Evolutionary conservation across 331 rosid genomes (phyloP).

Genomic region (Cydonia oblonga): DNA sequence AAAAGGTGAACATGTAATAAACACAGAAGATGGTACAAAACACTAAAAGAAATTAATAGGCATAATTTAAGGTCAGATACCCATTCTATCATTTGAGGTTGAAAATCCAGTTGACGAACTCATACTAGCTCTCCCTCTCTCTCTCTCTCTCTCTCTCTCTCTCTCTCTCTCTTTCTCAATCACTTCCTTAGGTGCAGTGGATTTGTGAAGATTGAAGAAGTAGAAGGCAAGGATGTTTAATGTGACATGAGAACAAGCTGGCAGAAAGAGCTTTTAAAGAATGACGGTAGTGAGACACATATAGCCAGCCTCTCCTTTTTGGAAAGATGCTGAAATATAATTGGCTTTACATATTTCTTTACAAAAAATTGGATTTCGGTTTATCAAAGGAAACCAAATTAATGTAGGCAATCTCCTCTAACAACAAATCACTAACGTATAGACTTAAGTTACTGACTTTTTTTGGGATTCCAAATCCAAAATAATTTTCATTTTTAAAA

Average conservation of each 20-base stretch:
- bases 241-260: not conserved
- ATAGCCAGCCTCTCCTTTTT: not conserved
- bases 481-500: not conserved
- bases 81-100: constrained; percentile 9
- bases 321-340: constrained; percentile 11
- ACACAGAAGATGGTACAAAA: not conserved
- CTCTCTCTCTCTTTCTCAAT: not conserved
- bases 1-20: constrained; percentile 9
- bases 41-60: constrained; percentile 1
- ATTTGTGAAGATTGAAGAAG: constrained; percentile 2
- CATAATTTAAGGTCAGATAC: constrained; percentile 2
- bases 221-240: constrained; percentile 4
- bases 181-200: not conserved
- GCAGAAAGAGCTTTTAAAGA: constrained; percentile 1
- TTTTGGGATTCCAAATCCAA: not conserved
- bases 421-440: not conserved
- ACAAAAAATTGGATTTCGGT: not conserved
- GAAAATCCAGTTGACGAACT: constrained; percentile 4
- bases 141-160: not conserved
- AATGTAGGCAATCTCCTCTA: not conserved
- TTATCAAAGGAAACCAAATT: not conserved
- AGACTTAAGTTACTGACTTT: not conserved
- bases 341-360: not conserved
- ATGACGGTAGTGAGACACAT: not conserved
- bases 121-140: constrained; percentile 1